Conservation (phyloP, 1,284 basidiomycete genomes). For the Exobasidium cylindrosporum region DNA sequence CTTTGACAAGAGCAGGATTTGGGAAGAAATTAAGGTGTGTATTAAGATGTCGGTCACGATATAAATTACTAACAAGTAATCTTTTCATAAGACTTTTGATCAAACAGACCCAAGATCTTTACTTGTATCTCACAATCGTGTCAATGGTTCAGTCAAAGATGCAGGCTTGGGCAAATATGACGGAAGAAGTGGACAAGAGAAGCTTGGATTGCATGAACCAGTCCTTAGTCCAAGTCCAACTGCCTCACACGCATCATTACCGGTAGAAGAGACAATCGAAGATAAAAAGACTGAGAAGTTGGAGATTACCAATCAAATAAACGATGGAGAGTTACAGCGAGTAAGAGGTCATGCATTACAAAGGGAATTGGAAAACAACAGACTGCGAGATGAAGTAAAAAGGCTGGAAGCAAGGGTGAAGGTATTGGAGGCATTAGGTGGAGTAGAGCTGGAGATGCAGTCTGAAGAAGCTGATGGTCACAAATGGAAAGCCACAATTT, state of each 20-base stretch:
- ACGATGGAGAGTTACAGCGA: not conserved
- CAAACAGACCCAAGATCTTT: not conserved
- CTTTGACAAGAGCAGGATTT: constrained; percentile 15
- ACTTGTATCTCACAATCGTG: constrained; percentile 8
- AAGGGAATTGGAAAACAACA: not conserved
- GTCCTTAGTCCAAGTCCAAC: constrained; percentile 6
- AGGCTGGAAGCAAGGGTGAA: not conserved
- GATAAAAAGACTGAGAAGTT: not conserved
- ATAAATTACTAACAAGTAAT: not conserved
- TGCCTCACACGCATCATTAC: not conserved
- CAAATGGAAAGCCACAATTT: constrained; percentile 5
- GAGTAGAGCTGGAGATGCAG: not conserved
- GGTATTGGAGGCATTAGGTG: not conserved
- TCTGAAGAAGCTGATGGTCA: not conserved
- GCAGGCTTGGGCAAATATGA: not conserved
- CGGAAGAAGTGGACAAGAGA: constrained; percentile 3
- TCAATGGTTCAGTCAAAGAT: not conserved
- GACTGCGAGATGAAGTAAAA: not conserved
- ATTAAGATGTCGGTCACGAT: not conserved
- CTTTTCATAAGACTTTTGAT: constrained; percentile 4
- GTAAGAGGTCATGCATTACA: constrained; percentile 3
- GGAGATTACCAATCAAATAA: not conserved
- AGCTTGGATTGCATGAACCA: constrained; percentile 4
- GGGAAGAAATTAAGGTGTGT: constrained; percentile 15
- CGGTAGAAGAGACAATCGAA: not conserved